These are phyloP conservation scores for Lipomyces starkeyi DNA, from an alignment of 805 yeast species.

Conservation along the genomic window DNA sequence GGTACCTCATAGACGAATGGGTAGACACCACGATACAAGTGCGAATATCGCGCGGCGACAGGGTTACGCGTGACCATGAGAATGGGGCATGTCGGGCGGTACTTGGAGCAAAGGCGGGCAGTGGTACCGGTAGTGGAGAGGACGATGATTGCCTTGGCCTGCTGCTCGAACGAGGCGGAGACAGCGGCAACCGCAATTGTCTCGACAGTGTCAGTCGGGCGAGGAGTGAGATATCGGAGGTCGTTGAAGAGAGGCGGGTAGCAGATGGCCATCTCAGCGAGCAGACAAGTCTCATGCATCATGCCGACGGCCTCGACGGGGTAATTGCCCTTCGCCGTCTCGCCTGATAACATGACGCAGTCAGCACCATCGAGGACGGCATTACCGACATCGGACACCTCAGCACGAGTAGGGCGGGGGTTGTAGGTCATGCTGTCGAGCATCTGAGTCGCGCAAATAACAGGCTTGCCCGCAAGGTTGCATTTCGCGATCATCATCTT, in stretches of 20 bases:
- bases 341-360: conserved; percentile 99
- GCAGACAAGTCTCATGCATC: conserved; percentile 97
- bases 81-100: conserved; percentile 96
- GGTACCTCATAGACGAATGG: conserved; percentile 83
- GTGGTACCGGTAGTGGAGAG: conserved; percentile 94
- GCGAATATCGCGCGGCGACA: conserved; percentile 91
- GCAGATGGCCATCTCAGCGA: conserved; percentile 96
- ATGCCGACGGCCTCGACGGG: conserved; percentile 96
- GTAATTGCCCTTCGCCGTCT: conserved; percentile 99
- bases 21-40: conserved; percentile 97
- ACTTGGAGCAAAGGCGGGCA: conserved; percentile 95
- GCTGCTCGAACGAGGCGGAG: conserved; percentile 93
- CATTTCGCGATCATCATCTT: conserved; percentile 99
- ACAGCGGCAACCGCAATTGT: conserved; percentile 98
- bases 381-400: conserved; percentile 98
- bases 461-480: conserved; percentile 99
- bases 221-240: conserved; percentile 79
- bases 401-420: conserved; percentile 99
- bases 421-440: conserved; percentile 99
- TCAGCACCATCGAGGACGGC: conserved; percentile 99
- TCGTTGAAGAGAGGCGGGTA: conserved; percentile 83
- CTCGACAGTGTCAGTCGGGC: conserved; percentile 92
- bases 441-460: conserved; percentile 99
- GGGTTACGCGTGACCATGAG: conserved; percentile 97
- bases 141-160: conserved; percentile 95